Conservation (phyloP, 1,284 basidiomycete species). For the Cerioporus squamosus region DNA sequence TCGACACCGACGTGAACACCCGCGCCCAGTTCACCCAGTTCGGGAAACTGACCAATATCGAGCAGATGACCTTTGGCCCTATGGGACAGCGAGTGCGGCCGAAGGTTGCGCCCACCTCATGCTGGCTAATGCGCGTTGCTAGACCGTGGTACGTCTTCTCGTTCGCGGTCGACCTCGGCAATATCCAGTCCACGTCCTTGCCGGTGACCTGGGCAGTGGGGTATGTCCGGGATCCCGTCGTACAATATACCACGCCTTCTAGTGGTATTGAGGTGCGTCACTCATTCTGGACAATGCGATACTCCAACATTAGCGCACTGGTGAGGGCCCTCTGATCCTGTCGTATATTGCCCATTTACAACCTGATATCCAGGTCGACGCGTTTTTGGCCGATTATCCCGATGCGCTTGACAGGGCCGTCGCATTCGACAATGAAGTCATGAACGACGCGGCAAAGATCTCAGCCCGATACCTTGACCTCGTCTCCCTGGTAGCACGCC, state of each 20-base stretch:
- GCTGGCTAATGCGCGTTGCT: not conserved
- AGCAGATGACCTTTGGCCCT: conserved; percentile 8
- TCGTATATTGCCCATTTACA: too few relatives aligned
- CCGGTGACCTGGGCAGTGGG: conserved; percentile 30
- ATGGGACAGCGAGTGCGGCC: conserved; percentile 14
- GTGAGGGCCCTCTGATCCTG: conserved; percentile 9
- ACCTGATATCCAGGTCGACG: conserved; percentile 24
- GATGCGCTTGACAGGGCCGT: conserved; percentile 24
- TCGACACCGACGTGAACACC: conserved; percentile 2
- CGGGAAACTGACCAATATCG: conserved; percentile 14
- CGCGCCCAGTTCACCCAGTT: conserved; percentile 17
- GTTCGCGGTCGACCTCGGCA: conserved; percentile 27
- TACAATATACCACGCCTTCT: conserved; percentile 18
- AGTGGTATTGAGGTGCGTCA: conserved; percentile 26
- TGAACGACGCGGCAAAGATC: conserved; percentile 21
- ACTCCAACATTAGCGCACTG: conserved; percentile 10
- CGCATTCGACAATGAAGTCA: conserved; percentile 30
- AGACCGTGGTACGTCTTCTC: conserved; percentile 13
- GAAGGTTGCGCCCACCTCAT: not conserved
- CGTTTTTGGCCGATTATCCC: conserved; percentile 30
- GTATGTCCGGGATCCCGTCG: conserved; percentile 26
- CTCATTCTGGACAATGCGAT: conserved; percentile 30
- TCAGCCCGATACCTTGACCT: conserved; percentile 43
- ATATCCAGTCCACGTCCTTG: conserved; percentile 15
- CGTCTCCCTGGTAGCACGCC: conserved; percentile 44